Evolutionary conservation across 1,139 yeast genomes (phyloP).

Genomic region (Suhomyces bolitotheri): DNA sequence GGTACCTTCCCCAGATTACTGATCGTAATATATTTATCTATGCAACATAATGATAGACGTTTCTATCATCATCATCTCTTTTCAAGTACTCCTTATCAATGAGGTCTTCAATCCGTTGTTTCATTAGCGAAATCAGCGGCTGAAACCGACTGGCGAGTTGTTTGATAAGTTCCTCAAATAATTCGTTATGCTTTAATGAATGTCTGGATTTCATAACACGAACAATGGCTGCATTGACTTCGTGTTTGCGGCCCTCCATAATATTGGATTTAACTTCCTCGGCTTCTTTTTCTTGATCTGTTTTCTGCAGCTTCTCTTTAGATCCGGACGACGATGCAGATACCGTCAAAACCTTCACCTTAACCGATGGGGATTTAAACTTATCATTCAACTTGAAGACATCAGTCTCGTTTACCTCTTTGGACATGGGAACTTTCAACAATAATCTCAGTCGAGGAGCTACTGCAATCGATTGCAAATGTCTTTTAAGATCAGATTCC

Average conservation of each 20-base stretch:
- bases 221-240: constrained; percentile 86
- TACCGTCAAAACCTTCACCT: constrained; percentile 76
- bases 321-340: constrained; percentile 52
- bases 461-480: constrained; percentile 79
- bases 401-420: constrained; percentile 66
- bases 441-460: constrained; percentile 79
- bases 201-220: constrained; percentile 82
- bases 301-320: constrained; percentile 32
- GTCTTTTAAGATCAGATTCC: constrained; percentile 67
- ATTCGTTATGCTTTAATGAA: constrained; percentile 59
- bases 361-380: constrained; percentile 69
- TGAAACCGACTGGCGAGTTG: constrained; percentile 66
- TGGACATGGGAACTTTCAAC: constrained; percentile 71
- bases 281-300: constrained; percentile 39
- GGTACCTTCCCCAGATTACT: not conserved
- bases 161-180: constrained; percentile 64
- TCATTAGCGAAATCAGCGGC: constrained; percentile 67
- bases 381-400: constrained; percentile 66
- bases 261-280: constrained; percentile 39
- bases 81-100: constrained; percentile 82
- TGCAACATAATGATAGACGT: constrained; percentile 76
- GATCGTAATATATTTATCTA: constrained; percentile 7
- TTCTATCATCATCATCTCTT: constrained; percentile 64
- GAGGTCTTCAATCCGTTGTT: constrained; percentile 75
- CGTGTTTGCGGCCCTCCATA: constrained; percentile 52